Percentiles rank a stretch among this genome's conserved stretches.
These are phyloP conservation scores for Aspergillus haitiensis DNA, from an alignment of 495 filamentous ascomycete genomes.

Conservation along the genomic window DNA sequence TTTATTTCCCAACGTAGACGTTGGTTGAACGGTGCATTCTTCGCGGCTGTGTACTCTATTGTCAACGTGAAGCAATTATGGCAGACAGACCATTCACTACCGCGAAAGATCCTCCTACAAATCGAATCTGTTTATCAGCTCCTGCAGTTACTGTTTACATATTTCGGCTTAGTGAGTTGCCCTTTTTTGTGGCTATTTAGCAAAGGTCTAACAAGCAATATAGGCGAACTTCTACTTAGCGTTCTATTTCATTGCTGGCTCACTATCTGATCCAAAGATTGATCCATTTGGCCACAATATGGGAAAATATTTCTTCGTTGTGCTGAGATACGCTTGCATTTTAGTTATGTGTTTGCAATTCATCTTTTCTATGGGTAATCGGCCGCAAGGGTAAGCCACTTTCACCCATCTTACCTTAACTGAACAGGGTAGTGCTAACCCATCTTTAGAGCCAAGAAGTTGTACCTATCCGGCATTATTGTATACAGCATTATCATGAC, in stretches of 20 bases:
- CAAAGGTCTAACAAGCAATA: neutral
- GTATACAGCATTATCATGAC: constrained; percentile 91
- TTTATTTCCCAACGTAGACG: constrained; percentile 94
- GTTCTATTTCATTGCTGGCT: constrained; percentile 97
- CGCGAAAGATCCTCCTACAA: constrained; percentile 87
- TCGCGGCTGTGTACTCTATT: constrained; percentile 96
- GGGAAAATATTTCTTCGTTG: constrained; percentile 78
- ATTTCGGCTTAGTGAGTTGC: constrained; percentile 75
- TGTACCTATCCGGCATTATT: constrained; percentile 85
- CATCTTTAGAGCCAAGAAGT: constrained; percentile 66
- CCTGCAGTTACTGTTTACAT: constrained; percentile 88
- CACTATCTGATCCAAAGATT: constrained; percentile 73
- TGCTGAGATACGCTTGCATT: constrained; percentile 81
- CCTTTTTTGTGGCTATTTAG: neutral
- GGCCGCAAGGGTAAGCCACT: constrained; percentile 75
- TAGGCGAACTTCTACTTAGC: constrained; percentile 97
- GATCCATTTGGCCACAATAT: constrained; percentile 90
- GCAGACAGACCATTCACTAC: constrained; percentile 86
- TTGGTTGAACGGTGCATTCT: constrained; percentile 99
- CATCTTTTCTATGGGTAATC: constrained; percentile 97
- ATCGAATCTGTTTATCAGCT: constrained; percentile 97
- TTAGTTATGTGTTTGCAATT: constrained; percentile 93
- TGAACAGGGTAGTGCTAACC: constrained; percentile 1
- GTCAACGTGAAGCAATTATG: constrained; percentile 94
- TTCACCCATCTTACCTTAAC: neutral